Evolutionary conservation across 139 green algal species (phyloP).

Genomic region (Micractinium conductrix): DNA sequence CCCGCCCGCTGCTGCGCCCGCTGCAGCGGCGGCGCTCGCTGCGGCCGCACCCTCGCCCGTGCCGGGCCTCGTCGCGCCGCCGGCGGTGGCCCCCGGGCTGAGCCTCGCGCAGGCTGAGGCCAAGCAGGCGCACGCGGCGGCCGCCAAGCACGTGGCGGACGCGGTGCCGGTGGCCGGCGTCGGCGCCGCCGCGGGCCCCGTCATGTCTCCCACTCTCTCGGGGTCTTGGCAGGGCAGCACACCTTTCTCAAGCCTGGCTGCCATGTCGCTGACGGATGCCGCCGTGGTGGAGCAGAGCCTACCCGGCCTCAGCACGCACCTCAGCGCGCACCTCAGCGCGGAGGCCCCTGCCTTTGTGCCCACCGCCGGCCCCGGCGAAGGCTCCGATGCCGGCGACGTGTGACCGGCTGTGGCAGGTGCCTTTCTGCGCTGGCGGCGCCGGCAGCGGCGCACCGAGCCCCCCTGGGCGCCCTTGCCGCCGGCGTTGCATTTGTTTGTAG

Average conservation of each 20-base stretch:
- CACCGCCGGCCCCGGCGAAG: no score
- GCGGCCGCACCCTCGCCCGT: background rate
- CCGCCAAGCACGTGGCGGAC: background rate
- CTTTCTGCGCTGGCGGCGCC: no score
- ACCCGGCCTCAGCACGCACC: background rate
- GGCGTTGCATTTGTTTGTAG: no score
- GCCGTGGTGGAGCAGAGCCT: background rate
- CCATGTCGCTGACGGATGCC: background rate
- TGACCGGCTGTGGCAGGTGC: no score
- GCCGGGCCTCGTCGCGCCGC: background rate
- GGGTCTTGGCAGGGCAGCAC: background rate
- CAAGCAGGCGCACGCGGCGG: background rate
- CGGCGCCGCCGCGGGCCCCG: background rate
- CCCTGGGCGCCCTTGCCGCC: no score
- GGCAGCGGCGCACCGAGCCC: no score
- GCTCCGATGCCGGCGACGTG: no score
- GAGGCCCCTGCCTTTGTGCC: conserved; percentile 21
- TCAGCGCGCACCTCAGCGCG: background rate
- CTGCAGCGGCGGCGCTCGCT: background rate
- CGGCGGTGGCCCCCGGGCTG: background rate
- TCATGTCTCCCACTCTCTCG: no score
- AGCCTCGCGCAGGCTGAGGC: background rate
- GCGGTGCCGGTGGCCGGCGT: background rate
- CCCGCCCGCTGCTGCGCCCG: background rate
- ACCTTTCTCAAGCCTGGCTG: conserved; percentile 8